phyloP scores from a whole-genome alignment of 129 eudicot species.

The Chrysanthemum seticuspe region DNA sequence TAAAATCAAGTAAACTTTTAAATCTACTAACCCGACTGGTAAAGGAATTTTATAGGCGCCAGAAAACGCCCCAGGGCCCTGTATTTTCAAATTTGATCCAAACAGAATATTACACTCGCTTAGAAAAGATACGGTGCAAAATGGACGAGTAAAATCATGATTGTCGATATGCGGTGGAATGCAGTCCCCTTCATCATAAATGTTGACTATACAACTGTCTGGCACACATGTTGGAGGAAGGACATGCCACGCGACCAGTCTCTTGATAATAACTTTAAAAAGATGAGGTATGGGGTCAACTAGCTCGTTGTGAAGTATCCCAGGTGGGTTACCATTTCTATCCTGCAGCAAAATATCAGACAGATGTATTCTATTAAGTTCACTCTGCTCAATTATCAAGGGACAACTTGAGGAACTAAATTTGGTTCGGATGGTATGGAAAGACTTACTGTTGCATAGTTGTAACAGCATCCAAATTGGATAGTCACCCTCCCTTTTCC shows the following conservation, averaged over 20 bases:
- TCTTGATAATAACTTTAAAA: conserved; percentile 70
- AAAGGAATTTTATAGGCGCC: conserved; percentile 66
- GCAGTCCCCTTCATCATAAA: conserved; percentile 92
- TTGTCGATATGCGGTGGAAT: conserved; percentile 99
- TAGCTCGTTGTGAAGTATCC: conserved; percentile 61
- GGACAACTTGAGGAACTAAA: not conserved
- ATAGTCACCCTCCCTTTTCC: conserved; percentile 97
- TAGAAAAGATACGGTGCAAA: conserved; percentile 92
- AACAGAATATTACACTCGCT: conserved; percentile 85
- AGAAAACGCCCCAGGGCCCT: conserved; percentile 78
- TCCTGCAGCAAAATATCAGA: conserved; percentile 51
- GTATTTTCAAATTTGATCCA: conserved; percentile 71
- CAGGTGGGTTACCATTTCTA: conserved; percentile 90
- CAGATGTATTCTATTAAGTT: not conserved
- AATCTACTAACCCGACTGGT: conserved; percentile 78
- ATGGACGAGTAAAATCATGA: conserved; percentile 90
- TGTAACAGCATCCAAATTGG: conserved; percentile 98
- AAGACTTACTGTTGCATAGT: conserved; percentile 71
- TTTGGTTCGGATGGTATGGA: not conserved
- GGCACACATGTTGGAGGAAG: conserved; percentile 91
- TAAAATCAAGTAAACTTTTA: not conserved
- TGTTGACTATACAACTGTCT: conserved; percentile 94
- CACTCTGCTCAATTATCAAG: not conserved
- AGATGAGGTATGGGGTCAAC: conserved; percentile 86
- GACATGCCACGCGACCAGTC: conserved; percentile 91